Base-by-base conservation (phyloP, 495 filamentous ascomycete species). In the Aspergillus indologenus region DNA sequence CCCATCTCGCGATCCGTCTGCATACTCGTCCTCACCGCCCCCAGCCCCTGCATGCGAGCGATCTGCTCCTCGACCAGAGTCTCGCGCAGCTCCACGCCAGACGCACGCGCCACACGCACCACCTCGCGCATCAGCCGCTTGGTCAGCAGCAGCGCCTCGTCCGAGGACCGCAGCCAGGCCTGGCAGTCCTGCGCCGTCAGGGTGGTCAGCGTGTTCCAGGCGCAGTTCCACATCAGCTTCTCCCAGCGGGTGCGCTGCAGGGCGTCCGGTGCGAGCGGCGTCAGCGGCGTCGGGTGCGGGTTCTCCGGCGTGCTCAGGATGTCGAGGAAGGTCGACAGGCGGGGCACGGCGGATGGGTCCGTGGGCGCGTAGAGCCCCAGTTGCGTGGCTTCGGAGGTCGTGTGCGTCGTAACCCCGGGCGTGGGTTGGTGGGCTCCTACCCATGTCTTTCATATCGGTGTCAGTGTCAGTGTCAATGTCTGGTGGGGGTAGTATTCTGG, bases 221-320 rank as follows among this genome's bases (percentile, higher is more conserved):
- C 80, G 11, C 63, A 79, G 57, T 83, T 83, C 79, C 80, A 82
- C 14, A 82, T 76, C 12, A 81, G 75, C 55, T 83, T 83, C 43
- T 79, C 74, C 81, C 81, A 83, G 49, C 79, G 75, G 53, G 73
- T 68, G 44, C 64, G 63, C 40, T 82, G 81, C 46, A 83, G 76
- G 46, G 79, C 71, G 0, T 72, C 70, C 7, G 73, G 57, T 4
- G 34, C 5, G 34, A 40, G 34, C 34, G 34, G 34, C 5, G 34
- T 40, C 6, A 40, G 6, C 19, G 24, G 48, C 12, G 79, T 56
- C 15, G 71, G 59, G 67, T 77, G 76, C 8, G 59, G 57, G 1
- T 80, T 82, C 20, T 69, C 51, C 12, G 79, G 78, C 1, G 60
- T 47, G 0, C 46, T 57, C 2, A 83, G 64, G 1, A 82, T 63